Evolutionary conservation across 1,284 basidiomycete species (phyloP).

Genomic region (Cryptococcus jaspeensis): DNA sequence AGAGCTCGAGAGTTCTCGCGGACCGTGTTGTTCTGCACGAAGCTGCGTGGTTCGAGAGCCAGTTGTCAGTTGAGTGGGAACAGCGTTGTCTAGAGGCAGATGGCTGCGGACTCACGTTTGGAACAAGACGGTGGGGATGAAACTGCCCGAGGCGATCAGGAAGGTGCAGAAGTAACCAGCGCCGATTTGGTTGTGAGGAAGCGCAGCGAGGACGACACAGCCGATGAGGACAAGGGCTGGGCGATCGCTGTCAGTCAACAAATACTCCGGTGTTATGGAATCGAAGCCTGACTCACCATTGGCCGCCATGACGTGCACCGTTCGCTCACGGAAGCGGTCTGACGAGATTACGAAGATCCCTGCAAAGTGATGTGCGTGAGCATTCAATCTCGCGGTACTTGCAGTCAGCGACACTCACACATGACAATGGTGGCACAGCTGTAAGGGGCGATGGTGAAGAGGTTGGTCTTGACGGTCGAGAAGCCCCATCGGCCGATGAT

Average conservation of each 20-base stretch:
- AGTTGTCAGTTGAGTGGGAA: background rate
- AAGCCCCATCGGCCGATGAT: slow-evolving; percentile 58
- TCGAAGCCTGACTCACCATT: too few species aligned
- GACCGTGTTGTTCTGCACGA: slow-evolving; percentile 20
- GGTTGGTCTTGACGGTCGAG: slow-evolving; percentile 33
- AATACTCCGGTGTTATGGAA: too few species aligned
- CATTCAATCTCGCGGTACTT: too few species aligned
- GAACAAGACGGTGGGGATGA: slow-evolving; percentile 13
- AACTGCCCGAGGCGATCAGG: slow-evolving; percentile 15
- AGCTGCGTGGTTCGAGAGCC: background rate
- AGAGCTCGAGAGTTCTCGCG: slow-evolving; percentile 15
- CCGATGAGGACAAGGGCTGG: slow-evolving; percentile 38
- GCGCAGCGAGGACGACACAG: slow-evolving; percentile 15
- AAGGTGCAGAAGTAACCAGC: slow-evolving; percentile 23
- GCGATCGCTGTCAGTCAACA: too few species aligned
- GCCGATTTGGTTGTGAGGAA: slow-evolving; percentile 17
- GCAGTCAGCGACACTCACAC: too few species aligned
- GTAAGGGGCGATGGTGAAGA: slow-evolving; percentile 59
- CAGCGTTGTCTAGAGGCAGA: background rate
- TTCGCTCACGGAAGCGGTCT: slow-evolving; percentile 59
- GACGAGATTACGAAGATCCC: too few species aligned
- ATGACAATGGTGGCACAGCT: slow-evolving; percentile 53
- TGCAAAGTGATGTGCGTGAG: slow-evolving; percentile 56
- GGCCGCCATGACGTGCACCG: slow-evolving; percentile 34
- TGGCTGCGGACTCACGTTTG: too few species aligned